A percentile compares a stretch with the other conserved stretches of the same genome.
Conservation (phyloP, 768 basidiomycete species). For the Lactifluus volemus region DNA sequence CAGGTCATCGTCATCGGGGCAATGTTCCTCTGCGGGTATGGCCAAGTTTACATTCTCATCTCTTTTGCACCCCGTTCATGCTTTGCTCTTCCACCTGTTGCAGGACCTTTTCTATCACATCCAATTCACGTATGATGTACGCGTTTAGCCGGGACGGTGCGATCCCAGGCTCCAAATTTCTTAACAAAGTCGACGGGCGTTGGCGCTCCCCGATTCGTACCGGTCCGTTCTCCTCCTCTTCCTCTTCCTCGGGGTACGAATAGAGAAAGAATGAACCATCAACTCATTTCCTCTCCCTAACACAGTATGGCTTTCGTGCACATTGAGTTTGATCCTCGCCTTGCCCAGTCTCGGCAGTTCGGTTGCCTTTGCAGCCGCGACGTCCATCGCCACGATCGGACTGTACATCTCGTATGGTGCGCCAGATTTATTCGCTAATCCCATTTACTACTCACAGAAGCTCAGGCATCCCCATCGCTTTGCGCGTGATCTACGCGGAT, state of each 20-base stretch:
- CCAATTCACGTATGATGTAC: conserved; percentile 79
- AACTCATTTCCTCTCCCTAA: background rate
- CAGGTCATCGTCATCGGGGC: conserved; percentile 59
- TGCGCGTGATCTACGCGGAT: conserved; percentile 52
- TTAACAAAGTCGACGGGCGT: conserved; percentile 50
- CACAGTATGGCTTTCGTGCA: conserved; percentile 71
- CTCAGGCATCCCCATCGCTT: conserved; percentile 56
- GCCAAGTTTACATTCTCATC: background rate
- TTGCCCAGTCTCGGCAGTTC: conserved; percentile 64
- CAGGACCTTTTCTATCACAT: conserved; percentile 69
- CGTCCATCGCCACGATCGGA: conserved; percentile 62
- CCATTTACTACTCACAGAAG: too few relatives aligned
- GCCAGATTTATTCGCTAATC: conserved; percentile 4
- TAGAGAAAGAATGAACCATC: background rate
- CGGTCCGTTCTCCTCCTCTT: conserved; percentile 31
- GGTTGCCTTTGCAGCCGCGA: conserved; percentile 56
- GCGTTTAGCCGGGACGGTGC: conserved; percentile 71
- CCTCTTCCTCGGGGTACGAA: background rate
- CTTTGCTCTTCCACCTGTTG: background rate
- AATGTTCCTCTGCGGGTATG: conserved; percentile 68
- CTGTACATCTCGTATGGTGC: conserved; percentile 67
- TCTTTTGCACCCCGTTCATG: background rate
- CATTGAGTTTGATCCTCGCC: conserved; percentile 64
- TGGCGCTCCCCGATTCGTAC: conserved; percentile 62
- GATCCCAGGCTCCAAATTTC: conserved; percentile 58